A percentile compares a stretch with the other conserved stretches of the same genome.
These are phyloP conservation scores for Nakataea oryzae DNA, from an alignment of 2,329 filamentous ascomycete species.

Conservation along the genomic window DNA sequence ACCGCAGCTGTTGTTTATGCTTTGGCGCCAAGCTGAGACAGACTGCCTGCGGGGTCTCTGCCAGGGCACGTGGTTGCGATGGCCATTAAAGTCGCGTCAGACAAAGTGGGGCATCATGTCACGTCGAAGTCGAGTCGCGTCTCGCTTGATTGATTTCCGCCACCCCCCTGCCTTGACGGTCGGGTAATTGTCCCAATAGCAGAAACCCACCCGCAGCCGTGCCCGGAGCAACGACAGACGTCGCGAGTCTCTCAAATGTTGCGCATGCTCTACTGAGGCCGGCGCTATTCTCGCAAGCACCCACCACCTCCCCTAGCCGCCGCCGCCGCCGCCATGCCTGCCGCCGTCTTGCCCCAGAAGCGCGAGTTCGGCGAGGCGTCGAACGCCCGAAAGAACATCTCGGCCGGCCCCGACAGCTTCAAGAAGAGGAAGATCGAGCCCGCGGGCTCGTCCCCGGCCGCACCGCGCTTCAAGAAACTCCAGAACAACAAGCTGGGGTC, in stretches of 20 bases:
- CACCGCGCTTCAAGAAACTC: constrained; percentile 47
- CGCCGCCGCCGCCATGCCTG: constrained; percentile 28
- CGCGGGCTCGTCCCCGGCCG: constrained; percentile 41
- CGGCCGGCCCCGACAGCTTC: constrained; percentile 40
- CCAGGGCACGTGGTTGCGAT: neutral
- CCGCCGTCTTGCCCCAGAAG: constrained; percentile 54
- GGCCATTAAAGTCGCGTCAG: neutral
- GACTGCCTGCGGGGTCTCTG: no score
- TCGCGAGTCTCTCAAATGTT: neutral
- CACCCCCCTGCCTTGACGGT: neutral
- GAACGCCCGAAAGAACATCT: constrained; percentile 51
- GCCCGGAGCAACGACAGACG: neutral
- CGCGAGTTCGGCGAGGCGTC: constrained; percentile 60
- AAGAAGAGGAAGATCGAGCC: constrained; percentile 82
- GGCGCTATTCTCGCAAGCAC: neutral
- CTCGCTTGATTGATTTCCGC: neutral
- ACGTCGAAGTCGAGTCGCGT: neutral
- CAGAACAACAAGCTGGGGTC: constrained; percentile 57
- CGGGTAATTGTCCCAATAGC: neutral
- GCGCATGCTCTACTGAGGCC: neutral
- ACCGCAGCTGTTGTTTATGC: no score
- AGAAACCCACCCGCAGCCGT: neutral
- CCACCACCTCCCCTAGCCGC: neutral
- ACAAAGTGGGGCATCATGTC: neutral
- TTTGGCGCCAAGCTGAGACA: neutral